A percentile compares a stretch with the other conserved stretches of the same genome.
These are phyloP conservation scores for Naganishia sp. DNA, from an alignment of 1,284 basidiomycete genomes.

Conservation along the genomic window DNA sequence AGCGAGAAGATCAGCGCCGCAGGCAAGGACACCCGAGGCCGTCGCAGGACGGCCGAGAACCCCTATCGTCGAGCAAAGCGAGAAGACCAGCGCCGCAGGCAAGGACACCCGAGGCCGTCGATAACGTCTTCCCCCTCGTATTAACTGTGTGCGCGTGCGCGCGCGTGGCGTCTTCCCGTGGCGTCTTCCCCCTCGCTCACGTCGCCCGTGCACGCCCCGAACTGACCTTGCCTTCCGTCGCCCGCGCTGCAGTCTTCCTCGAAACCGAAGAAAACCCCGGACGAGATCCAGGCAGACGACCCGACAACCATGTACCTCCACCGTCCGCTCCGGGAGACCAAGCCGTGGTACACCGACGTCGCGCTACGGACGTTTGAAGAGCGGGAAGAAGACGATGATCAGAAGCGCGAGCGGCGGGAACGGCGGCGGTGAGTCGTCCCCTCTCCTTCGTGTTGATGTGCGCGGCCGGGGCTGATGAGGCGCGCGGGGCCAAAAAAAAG, in stretches of 20 bases:
- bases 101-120: no score
- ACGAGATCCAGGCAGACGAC: conserved; percentile 48
- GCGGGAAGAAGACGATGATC: conserved; percentile 39
- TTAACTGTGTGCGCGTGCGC: no score
- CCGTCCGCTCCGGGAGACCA: conserved; percentile 52
- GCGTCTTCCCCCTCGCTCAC: no score
- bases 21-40: no score
- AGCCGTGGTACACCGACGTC: conserved; percentile 54
- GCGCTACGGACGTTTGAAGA: conserved; percentile 50
- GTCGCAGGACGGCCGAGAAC: no score
- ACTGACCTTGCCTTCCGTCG: background rate
- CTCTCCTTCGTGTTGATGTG: background rate
- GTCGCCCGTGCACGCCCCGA: no score
- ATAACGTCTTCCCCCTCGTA: no score
- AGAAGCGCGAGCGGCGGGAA: conserved; percentile 46
- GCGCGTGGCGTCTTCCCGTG: no score
- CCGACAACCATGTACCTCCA: conserved; percentile 53
- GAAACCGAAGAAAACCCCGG: conserved; percentile 38
- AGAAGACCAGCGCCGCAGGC: no score
- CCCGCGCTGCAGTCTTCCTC: conserved; percentile 8
- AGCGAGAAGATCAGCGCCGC: no score
- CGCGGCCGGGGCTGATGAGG: background rate
- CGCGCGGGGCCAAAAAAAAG: conserved; percentile 32
- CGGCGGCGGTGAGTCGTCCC: conserved; percentile 42
- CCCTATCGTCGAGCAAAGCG: no score